These are phyloP conservation scores for Aspergillus sclerotioniger DNA, from an alignment of 495 filamentous ascomycete species.

Conservation along the genomic window DNA sequence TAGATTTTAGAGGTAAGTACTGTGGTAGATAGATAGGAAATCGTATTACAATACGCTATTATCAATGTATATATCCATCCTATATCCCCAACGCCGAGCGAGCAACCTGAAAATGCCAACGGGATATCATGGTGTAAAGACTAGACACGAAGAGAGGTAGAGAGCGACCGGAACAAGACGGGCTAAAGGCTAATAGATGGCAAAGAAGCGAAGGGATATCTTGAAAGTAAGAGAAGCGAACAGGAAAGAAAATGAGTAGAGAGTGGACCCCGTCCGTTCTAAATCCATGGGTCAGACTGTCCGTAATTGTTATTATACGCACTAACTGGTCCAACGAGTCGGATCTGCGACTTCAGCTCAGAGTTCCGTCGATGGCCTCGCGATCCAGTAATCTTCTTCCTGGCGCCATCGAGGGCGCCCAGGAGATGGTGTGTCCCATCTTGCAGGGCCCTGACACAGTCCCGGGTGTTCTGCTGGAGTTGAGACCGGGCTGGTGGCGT, in stretches of 20 bases:
- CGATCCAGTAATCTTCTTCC: constrained; percentile 33
- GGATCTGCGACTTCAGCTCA: constrained; percentile 45
- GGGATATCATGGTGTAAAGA: constrained; percentile 2
- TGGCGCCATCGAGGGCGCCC: constrained; percentile 30
- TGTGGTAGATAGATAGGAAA: background rate
- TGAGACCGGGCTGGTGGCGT: constrained; percentile 23
- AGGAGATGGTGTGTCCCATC: constrained; percentile 29
- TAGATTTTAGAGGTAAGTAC: background rate
- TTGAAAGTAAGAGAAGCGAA: background rate
- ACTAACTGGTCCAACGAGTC: constrained; percentile 41
- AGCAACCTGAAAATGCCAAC: background rate
- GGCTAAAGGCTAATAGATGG: background rate
- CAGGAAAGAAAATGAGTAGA: background rate
- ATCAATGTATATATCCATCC: background rate
- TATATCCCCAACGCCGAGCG: constrained; percentile 1
- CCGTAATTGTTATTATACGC: constrained; percentile 30
- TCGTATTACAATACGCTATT: background rate
- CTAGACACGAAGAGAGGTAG: background rate
- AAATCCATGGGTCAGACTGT: constrained; percentile 38
- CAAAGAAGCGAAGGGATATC: background rate
- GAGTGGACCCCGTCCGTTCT: constrained; percentile 1
- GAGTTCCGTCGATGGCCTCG: constrained; percentile 37
- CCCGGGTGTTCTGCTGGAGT: constrained; percentile 28
- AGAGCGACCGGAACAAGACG: background rate
- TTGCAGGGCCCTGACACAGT: constrained; percentile 32